Percentiles rank a stretch among this genome's conserved stretches.
Conservation (phyloP, 306 rosid genomes). For the Cicer yamashitae region DNA sequence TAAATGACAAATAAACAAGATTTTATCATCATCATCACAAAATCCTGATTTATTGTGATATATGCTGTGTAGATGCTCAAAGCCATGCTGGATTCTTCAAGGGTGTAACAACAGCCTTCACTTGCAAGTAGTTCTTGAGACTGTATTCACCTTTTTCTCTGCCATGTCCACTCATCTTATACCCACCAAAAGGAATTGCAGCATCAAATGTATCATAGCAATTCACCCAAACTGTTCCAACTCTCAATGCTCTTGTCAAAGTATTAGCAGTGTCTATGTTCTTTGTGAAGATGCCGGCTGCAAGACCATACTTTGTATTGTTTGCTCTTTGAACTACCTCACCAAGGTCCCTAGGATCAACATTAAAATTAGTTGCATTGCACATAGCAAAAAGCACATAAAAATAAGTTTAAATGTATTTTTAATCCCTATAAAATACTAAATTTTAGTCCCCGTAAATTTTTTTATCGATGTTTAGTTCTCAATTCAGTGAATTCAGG, state of each 20-base stretch:
- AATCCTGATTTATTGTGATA: constrained; percentile 47
- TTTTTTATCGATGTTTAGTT: background rate
- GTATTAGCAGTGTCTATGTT: constrained; percentile 75
- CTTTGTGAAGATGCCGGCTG: constrained; percentile 85
- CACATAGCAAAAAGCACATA: background rate
- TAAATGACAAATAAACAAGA: constrained; percentile 8
- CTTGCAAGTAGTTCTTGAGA: constrained; percentile 85
- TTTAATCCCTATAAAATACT: background rate
- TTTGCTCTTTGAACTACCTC: constrained; percentile 86
- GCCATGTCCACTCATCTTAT: constrained; percentile 93
- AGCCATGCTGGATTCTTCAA: constrained; percentile 90
- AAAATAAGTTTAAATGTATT: background rate
- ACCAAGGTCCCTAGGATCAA: constrained; percentile 60
- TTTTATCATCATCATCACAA: constrained; percentile 42
- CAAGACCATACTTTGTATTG: constrained; percentile 73
- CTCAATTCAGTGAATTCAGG: background rate
- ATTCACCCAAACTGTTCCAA: constrained; percentile 81
- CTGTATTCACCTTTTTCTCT: constrained; percentile 89
- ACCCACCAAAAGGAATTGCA: constrained; percentile 94
- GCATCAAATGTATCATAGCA: constrained; percentile 87
- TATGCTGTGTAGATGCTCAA: constrained; percentile 16
- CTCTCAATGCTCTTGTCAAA: constrained; percentile 74
- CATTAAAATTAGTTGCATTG: constrained; percentile 18
- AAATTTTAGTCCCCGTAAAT: background rate
- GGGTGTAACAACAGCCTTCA: constrained; percentile 85